phyloP scores from a whole-genome alignment of 2,329 filamentous ascomycete genomes.

The Onygenales sp. region DNA sequence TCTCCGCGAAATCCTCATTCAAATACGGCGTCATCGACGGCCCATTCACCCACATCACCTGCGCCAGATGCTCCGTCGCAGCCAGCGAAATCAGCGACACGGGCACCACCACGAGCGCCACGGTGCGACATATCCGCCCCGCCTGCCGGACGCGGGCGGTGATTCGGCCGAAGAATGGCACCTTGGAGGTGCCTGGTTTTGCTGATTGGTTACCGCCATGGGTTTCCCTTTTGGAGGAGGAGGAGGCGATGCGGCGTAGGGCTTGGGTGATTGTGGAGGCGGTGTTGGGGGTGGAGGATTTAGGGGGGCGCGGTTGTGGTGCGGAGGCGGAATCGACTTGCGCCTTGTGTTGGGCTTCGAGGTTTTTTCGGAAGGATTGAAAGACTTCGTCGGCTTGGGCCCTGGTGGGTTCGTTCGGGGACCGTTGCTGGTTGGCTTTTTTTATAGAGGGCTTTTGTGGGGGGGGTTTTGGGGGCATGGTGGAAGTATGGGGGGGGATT shows the following conservation, averaged over 20 bases:
- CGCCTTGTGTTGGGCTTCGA: background rate
- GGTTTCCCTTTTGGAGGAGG: constrained; percentile 10
- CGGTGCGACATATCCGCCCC: too few species aligned
- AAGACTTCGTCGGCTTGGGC: background rate
- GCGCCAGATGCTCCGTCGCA: constrained; percentile 27
- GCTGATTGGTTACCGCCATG: background rate
- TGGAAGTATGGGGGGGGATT: too few species aligned
- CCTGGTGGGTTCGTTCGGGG: too few species aligned
- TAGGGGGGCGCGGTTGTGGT: background rate
- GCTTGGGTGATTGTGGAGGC: background rate
- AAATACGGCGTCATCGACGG: constrained; percentile 69
- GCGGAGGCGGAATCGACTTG: background rate
- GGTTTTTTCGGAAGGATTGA: background rate
- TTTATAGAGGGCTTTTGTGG: too few species aligned
- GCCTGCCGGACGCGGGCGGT: too few species aligned
- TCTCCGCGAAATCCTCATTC: constrained; percentile 52
- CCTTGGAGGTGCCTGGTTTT: background rate
- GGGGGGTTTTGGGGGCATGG: too few species aligned
- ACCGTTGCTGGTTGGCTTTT: too few species aligned
- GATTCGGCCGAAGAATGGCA: too few species aligned
- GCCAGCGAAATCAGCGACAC: too few species aligned
- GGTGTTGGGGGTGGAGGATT: background rate
- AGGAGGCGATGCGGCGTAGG: constrained; percentile 11
- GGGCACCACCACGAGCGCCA: too few species aligned
- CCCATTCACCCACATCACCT: constrained; percentile 34